Base-by-base conservation (phyloP, 1,284 basidiomycete genomes). In the Ceratobasidium sp. region DNA sequence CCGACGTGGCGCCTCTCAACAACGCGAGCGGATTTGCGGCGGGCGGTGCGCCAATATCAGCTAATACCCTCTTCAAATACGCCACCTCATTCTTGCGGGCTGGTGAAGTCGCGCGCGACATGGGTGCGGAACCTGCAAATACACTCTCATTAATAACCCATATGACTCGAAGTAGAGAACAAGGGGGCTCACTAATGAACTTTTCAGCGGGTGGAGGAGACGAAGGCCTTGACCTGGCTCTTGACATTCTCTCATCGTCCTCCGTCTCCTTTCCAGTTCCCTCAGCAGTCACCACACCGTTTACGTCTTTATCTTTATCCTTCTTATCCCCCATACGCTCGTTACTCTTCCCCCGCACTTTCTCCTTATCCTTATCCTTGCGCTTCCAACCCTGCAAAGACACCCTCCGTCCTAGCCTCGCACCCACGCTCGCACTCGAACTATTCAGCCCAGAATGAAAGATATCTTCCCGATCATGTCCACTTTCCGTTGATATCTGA, bases 41-140 rank as follows among this genome's bases (percentile, higher is more conserved):
- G 6, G 62, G 52, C 21, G 69, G 44, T 8, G 50, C 59, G 26
- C 52, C 62, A 11, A 66, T 83, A 73, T 92, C 90, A 0, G 91
- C 88, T 13, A 92, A 83, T 32, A 92, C 85, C 58, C 85, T 84
- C 16, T 86, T 86, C 16, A 92, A 82, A 79, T 91, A 92, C 59
- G 85, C 87, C 5, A 85, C 80, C 76, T 92, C 88, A 35, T 74
- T 62, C 49, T 72, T 72, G 16, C 70, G 46, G 2, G 70, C 21
- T n/a, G 70, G 70, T 1, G 70, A 72, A 13, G 52, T 35, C 26
- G 58, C 46, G 14, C 70, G 70, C 5, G 69, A 71, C 30, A 70
- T 55, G 11, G 59, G 26, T 26, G 59, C 28, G 0, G 59, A 62
- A 28, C 46, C 69, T 71, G 35, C 11, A 11, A 38, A 11, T 11